These are phyloP conservation scores for Filosporella fistucella DNA, from an alignment of 495 filamentous ascomycete genomes.

Conservation along the genomic window DNA sequence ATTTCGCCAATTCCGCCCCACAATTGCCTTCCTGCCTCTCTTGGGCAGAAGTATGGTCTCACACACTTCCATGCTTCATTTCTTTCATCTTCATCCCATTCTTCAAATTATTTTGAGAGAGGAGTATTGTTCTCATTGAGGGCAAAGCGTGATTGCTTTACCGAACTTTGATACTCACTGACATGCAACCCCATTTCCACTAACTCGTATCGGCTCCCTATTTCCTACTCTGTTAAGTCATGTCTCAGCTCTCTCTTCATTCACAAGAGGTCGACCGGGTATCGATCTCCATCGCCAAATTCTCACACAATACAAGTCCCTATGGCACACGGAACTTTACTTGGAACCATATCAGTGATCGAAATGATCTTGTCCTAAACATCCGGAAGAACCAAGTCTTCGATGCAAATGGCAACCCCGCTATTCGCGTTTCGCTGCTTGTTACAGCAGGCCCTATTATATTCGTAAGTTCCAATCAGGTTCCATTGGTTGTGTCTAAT, in stretches of 20 bases:
- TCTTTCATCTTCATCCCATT: too few species aligned
- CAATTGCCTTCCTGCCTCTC: too few species aligned
- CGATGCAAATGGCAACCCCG: slow-evolving; percentile 18
- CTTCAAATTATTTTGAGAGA: too few species aligned
- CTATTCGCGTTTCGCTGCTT: slow-evolving; percentile 26
- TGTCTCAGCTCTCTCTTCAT: slow-evolving; percentile 20
- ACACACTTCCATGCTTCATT: too few species aligned
- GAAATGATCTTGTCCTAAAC: slow-evolving; percentile 34
- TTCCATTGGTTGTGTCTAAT: slow-evolving; percentile 1
- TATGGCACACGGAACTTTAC: slow-evolving; percentile 19
- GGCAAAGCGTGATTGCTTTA: too few species aligned
- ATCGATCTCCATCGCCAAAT: slow-evolving; percentile 27
- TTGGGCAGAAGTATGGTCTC: too few species aligned
- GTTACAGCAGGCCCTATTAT: slow-evolving; percentile 32
- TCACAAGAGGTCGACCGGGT: slow-evolving; percentile 12
- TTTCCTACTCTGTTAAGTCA: too few species aligned
- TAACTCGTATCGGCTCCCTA: slow-evolving; percentile 9
- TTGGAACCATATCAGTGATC: slow-evolving; percentile 28
- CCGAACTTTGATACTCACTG: slow-evolving; percentile 15
- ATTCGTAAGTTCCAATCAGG: slow-evolving; percentile 28
- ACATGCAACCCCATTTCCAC: slow-evolving; percentile 11
- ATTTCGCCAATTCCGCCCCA: too few species aligned
- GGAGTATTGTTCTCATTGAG: too few species aligned
- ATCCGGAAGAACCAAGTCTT: slow-evolving; percentile 24
- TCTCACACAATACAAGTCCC: slow-evolving; percentile 26